Evolutionary conservation across 495 filamentous ascomycete genomes (phyloP).

Genomic region (Podospora pseudopauciseta): DNA sequence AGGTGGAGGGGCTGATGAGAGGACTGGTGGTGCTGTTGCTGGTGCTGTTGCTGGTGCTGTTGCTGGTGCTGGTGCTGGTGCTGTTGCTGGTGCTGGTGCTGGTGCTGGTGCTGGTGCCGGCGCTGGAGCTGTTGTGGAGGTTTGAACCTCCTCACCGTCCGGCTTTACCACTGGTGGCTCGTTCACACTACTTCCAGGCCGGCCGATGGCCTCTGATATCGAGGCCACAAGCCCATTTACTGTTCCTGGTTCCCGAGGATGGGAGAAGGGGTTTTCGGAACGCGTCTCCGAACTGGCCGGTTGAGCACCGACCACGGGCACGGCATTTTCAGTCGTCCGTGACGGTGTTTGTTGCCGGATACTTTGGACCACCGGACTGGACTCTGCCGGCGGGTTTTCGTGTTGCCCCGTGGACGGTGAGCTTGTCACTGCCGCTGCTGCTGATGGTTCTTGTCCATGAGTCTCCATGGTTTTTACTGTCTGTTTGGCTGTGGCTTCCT

Average conservation of each 20-base stretch:
- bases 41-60: background rate
- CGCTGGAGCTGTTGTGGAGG: too few relatives aligned
- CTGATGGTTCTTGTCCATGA: background rate
- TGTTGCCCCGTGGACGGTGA: background rate
- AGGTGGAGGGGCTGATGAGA: slow-evolving; percentile 16
- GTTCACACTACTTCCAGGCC: slow-evolving; percentile 6
- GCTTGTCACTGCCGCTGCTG: background rate
- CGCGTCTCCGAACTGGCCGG: slow-evolving; percentile 13
- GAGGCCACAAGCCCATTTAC: slow-evolving; percentile 8
- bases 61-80: background rate
- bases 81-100: background rate
- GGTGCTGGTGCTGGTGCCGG: background rate
- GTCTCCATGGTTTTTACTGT: background rate
- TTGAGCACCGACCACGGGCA: slow-evolving; percentile 4
- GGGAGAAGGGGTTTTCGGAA: slow-evolving; percentile 18
- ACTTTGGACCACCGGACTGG: slow-evolving; percentile 16
- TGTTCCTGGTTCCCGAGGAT: slow-evolving; percentile 11
- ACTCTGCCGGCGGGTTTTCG: slow-evolving; percentile 9
- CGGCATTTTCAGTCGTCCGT: slow-evolving; percentile 6
- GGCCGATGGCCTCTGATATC: slow-evolving; percentile 5
- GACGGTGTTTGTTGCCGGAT: slow-evolving; percentile 12
- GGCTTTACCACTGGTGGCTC: slow-evolving; percentile 25
- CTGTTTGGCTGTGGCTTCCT: background rate
- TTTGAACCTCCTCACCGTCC: slow-evolving; percentile 8
- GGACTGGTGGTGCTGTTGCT: background rate